Percentiles rank a stretch among this genome's conserved stretches.
Conservation (phyloP, 2,329 filamentous ascomycete genomes). For the Diaporthe sp. region DNA sequence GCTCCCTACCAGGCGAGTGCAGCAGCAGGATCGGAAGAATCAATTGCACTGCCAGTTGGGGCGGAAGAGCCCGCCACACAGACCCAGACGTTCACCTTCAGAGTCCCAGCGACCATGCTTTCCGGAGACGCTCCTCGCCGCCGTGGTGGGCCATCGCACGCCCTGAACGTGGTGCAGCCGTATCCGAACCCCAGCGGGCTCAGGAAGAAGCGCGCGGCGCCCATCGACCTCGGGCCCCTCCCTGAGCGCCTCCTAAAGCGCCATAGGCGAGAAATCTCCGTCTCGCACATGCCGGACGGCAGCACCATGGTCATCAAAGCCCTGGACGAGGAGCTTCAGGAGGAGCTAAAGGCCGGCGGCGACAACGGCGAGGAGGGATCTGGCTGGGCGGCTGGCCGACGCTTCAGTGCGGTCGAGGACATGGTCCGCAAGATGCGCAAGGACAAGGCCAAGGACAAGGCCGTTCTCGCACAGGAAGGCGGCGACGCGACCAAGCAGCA, state of each 20-base stretch:
- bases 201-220: not conserved
- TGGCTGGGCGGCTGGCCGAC: not conserved
- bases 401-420: not conserved
- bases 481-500: too few relatives aligned
- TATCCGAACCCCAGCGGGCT: not conserved
- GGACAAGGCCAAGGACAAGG: not conserved
- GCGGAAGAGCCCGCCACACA: rapidly evolving
- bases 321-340: not conserved
- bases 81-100: not conserved
- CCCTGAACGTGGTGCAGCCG: not conserved
- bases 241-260: not conserved
- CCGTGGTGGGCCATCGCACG: not conserved
- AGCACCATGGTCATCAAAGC: not conserved
- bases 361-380: not conserved
- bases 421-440: not conserved
- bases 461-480: not conserved
- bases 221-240: not conserved
- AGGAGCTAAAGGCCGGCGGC: not conserved
- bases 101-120: not conserved
- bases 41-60: too few relatives aligned
- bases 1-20: too few relatives aligned
- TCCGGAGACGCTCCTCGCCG: not conserved
- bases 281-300: not conserved
- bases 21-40: not conserved
- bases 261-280: too few relatives aligned